These are phyloP conservation scores for Wickerhamiella cacticola DNA, from an alignment of 805 yeast species.

Conservation along the genomic window DNA sequence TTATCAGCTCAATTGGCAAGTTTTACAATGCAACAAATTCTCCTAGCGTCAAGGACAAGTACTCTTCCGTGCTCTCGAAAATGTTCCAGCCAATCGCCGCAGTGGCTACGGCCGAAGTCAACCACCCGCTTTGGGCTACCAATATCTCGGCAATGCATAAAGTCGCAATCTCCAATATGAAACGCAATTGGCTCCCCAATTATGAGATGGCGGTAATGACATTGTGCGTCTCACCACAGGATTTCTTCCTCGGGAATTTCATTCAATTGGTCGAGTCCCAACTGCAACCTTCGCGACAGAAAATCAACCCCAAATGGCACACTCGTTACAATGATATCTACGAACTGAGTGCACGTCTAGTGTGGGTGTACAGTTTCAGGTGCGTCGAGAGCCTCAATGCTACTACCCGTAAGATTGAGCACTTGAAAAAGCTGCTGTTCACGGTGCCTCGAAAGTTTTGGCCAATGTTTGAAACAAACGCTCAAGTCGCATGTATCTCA, in stretches of 20 bases:
- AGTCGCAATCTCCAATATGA: conserved; percentile 37
- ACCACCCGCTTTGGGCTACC: conserved; percentile 89
- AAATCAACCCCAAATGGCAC: conserved; percentile 51
- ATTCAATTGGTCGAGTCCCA: conserved; percentile 50
- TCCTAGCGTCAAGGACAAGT: conserved; percentile 56
- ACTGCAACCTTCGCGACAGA: conserved; percentile 28
- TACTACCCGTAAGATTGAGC: conserved; percentile 66
- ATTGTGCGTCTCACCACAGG: conserved; percentile 69
- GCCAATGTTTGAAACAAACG: conserved; percentile 50
- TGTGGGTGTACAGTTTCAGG: conserved; percentile 84
- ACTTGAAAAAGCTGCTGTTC: conserved; percentile 46
- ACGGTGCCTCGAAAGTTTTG: conserved; percentile 55
- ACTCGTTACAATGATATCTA: conserved; percentile 43
- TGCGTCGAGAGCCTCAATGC: conserved; percentile 81
- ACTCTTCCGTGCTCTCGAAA: conserved; percentile 70
- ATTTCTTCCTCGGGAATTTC: conserved; percentile 66
- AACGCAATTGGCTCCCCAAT: conserved; percentile 53
- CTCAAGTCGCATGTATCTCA: conserved; percentile 58
- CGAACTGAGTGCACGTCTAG: conserved; percentile 55
- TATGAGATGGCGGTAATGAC: conserved; percentile 58
- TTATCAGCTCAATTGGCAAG: conserved; percentile 71
- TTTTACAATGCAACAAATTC: conserved; percentile 60
- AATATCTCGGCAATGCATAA: conserved; percentile 55
- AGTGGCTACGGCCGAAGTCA: conserved; percentile 80
- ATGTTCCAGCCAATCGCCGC: conserved; percentile 75